These are phyloP conservation scores for Gracilaria gracilis DNA, from an alignment of 23 red algal genomes.

Conservation along the genomic window DNA sequence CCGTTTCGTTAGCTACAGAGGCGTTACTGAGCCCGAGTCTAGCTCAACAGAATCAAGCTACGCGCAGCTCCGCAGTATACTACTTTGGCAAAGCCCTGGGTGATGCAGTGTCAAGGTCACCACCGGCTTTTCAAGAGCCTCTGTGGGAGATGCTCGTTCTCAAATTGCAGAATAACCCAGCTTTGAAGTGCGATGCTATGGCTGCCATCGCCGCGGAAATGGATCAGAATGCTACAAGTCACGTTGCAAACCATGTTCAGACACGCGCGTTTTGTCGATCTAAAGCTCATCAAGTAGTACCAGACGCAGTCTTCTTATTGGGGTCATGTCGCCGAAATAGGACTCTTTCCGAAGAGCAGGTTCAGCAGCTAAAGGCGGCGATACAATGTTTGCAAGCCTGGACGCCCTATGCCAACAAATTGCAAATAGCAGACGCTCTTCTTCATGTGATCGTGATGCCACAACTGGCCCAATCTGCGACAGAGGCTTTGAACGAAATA, in stretches of 20 bases:
- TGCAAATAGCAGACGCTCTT: conserved; percentile 25
- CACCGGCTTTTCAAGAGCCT: conserved; percentile 23
- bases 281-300: conserved; percentile 32
- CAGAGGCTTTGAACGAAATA: conserved; percentile 28
- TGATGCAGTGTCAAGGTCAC: background rate
- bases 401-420: conserved; percentile 17
- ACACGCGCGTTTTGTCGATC: conserved; percentile 51
- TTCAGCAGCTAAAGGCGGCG: conserved; percentile 1
- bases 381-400: conserved; percentile 44
- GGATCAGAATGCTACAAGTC: conserved; percentile 40
- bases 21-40: conserved; percentile 19
- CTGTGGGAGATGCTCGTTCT: conserved; percentile 31
- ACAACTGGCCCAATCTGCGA: conserved; percentile 12
- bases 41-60: conserved; percentile 12
- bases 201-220: conserved; percentile 31
- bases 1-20: conserved; percentile 6
- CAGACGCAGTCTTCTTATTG: conserved; percentile 25
- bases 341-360: background rate
- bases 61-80: conserved; percentile 18
- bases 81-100: conserved; percentile 35
- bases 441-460: conserved; percentile 16
- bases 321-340: background rate
- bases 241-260: conserved; percentile 30
- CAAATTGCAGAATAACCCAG: conserved; percentile 3
- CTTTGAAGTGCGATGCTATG: conserved; percentile 27